Conservation (phyloP, 805 yeast species). For the Saccharomycopsis sp. region DNA sequence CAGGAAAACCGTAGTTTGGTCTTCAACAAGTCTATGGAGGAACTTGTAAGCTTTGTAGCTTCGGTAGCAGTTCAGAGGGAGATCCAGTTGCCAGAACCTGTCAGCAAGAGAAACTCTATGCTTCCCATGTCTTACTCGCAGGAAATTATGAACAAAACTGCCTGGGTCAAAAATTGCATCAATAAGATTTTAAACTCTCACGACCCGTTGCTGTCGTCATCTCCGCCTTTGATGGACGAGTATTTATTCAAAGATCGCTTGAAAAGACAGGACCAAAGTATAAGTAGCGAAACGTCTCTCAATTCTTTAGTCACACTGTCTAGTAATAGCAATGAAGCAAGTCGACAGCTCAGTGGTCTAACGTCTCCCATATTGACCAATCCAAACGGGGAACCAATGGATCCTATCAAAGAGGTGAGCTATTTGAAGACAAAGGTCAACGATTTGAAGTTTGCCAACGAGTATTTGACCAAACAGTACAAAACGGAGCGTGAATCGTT, state of each 20-base stretch:
- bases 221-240: neutral
- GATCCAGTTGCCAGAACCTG: conserved; percentile 17
- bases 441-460: conserved; percentile 41
- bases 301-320: neutral
- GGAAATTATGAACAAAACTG: conserved; percentile 13
- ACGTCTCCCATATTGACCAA: neutral
- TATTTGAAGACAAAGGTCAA: conserved; percentile 38
- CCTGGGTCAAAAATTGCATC: conserved; percentile 20
- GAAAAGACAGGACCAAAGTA: neutral
- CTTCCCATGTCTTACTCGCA: conserved; percentile 4
- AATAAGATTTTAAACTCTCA: conserved; percentile 9
- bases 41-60: conserved; percentile 18
- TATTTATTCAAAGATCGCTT: neutral
- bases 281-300: neutral
- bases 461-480: conserved; percentile 39
- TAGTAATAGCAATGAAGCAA: neutral
- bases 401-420: conserved; percentile 19
- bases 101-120: conserved; percentile 11
- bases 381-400: neutral
- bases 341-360: neutral
- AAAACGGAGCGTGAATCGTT: conserved; percentile 38
- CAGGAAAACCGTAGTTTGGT: conserved; percentile 16
- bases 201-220: neutral
- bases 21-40: conserved; percentile 19
- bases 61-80: conserved; percentile 18